Conservation (phyloP, 1,284 basidiomycete genomes). For the Sparassis latifolia region DNA sequence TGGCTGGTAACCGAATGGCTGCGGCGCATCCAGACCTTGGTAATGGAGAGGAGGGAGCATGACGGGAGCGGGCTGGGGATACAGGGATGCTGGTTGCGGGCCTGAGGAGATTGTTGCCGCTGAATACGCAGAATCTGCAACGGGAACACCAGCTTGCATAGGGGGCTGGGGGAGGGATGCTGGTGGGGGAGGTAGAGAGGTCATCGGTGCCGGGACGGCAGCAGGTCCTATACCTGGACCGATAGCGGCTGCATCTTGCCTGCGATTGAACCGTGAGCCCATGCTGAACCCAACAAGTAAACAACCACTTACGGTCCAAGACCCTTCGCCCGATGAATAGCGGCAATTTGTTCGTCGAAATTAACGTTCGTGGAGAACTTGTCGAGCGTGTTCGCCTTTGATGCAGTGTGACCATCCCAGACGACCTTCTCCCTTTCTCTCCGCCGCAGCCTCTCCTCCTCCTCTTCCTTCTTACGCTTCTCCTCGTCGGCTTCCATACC, state of each 20-base stretch:
- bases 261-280: conserved; percentile 23
- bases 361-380: conserved; percentile 88
- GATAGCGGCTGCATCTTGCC: conserved; percentile 67
- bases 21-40: conserved; percentile 68
- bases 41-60: conserved; percentile 81
- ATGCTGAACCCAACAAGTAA: conserved; percentile 1
- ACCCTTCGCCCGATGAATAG: conserved; percentile 86
- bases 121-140: conserved; percentile 50
- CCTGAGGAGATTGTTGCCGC: conserved; percentile 76
- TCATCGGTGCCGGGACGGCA: conserved; percentile 56
- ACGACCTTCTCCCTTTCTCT: conserved; percentile 88
- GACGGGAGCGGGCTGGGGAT: conserved; percentile 56
- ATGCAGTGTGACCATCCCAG: conserved; percentile 94
- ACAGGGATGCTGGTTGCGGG: conserved; percentile 72
- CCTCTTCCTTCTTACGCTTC: conserved; percentile 77
- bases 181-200: conserved; percentile 54
- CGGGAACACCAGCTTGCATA: conserved; percentile 28
- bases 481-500: conserved; percentile 89
- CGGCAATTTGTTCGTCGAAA: conserved; percentile 92
- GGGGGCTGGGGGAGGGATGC: conserved; percentile 64
- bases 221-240: conserved; percentile 81
- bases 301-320: conserved; percentile 61
- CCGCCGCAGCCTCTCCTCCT: conserved; percentile 70
- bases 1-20: conserved; percentile 75
- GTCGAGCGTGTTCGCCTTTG: conserved; percentile 82